These are phyloP conservation scores for Spathaspora jeffriesii DNA, from an alignment of 1,139 yeast genomes.

Conservation along the genomic window DNA sequence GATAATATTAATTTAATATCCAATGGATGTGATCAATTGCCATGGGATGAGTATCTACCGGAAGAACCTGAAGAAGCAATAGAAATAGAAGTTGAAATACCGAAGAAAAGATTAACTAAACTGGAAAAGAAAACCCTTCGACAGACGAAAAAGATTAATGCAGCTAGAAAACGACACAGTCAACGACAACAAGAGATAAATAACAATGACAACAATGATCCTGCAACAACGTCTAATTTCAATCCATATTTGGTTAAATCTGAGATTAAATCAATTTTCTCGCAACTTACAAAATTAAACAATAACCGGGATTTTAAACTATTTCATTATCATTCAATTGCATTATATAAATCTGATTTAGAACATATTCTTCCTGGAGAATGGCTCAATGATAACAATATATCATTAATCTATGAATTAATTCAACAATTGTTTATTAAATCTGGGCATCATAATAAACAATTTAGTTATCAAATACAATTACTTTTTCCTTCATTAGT, in stretches of 20 bases:
- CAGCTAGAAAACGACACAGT: constrained; percentile 20
- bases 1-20: constrained; percentile 6
- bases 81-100: constrained; percentile 1
- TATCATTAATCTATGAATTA: constrained; percentile 63
- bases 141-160: constrained; percentile 30
- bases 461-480: constrained; percentile 26
- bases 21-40: constrained; percentile 34
- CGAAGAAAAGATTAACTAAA: constrained; percentile 19
- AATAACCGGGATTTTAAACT: constrained; percentile 25
- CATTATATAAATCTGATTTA: constrained; percentile 39
- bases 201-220: not conserved
- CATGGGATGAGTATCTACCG: constrained; percentile 21
- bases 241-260: constrained; percentile 22
- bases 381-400: constrained; percentile 76
- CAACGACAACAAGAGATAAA: constrained; percentile 18
- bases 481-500: constrained; percentile 40
- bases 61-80: constrained; percentile 3
- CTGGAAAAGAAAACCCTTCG: constrained; percentile 30
- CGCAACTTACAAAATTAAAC: constrained; percentile 6
- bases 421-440: constrained; percentile 26
- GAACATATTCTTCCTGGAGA: constrained; percentile 50
- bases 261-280: constrained; percentile 21
- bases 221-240: constrained; percentile 10
- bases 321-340: constrained; percentile 42
- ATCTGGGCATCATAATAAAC: constrained; percentile 4